Evolutionary conservation across 768 basidiomycete genomes (phyloP), one percentile per base, ranked within the genome.

Genomic region (Macrocybe gigantea): DNA sequence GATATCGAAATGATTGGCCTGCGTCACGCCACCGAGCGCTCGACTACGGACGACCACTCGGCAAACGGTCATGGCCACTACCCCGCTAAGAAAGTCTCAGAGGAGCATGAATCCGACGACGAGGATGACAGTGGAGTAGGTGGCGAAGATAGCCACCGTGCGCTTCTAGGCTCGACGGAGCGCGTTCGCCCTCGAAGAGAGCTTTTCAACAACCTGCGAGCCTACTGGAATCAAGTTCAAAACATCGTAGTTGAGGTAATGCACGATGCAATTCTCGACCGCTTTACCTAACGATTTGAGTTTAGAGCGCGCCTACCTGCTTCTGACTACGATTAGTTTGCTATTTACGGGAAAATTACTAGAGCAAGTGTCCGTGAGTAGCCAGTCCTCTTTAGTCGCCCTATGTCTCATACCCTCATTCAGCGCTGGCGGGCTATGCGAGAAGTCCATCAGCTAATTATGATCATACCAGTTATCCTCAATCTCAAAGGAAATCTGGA

Each of bases 401-500:
- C 41, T 13, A 5, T 10, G 29, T 40, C 44, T 33, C 34, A 13
- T 9, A 32, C 22, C 30, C 32, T 32, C 35, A 33, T 22, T 13
- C 49, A 94, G 90, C 81, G 73, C 47, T 98, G 93, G 93, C 75
- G 71, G 52, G 93, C 94, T 32, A 93, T 99, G 80, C 74, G 74
- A 41, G 78, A 87, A 37, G 82, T 97, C 41, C 87, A 97, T 71
- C 93, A 98, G 62, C 83, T 98, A 47, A 93, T 98, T 56, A 92
- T 98, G 75, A 90, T 98, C 45, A 84, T 97, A 3, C 94, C 95
- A 8, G 93, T 94, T 51, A 72, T 98, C 13, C 78, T 92, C 53
- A 98, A 98, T 57, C 79, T 99, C 48, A 97, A 96, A 59, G 96
- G 95, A n/a, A 92, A 99, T 60, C 78, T 98, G 34, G 96, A 98